Evolutionary conservation across 768 basidiomycete species (phyloP).

Genomic region (Termitomyces sp.): DNA sequence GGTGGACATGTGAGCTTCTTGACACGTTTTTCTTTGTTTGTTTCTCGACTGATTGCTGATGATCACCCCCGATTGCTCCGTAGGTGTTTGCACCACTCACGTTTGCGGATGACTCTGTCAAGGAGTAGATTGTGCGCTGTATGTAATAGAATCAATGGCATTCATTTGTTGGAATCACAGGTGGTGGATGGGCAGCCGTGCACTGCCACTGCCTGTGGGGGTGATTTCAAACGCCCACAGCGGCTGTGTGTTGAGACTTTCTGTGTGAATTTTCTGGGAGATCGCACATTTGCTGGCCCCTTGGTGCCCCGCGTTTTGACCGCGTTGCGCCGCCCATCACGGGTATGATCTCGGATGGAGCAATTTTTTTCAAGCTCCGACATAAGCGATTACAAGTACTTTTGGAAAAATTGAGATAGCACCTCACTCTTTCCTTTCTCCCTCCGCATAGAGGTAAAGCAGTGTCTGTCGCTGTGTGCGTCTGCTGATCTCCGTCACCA

Average conservation of each 20-base stretch:
- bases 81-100: constrained; percentile 46
- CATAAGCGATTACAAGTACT: constrained; percentile 26
- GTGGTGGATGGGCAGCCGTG: neutral
- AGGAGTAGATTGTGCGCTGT: constrained; percentile 22
- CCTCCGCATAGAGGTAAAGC: constrained; percentile 35
- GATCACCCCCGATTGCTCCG: constrained; percentile 9
- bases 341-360: constrained; percentile 16
- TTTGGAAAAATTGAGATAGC: constrained; percentile 14
- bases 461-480: neutral
- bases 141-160: neutral
- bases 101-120: constrained; percentile 35
- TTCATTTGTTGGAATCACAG: neutral
- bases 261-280: neutral
- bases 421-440: constrained; percentile 29
- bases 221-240: neutral
- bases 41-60: constrained; percentile 12
- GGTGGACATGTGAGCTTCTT: constrained; percentile 65
- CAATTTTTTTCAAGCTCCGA: constrained; percentile 42
- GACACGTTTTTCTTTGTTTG: constrained; percentile 13
- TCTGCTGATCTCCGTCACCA: constrained; percentile 12
- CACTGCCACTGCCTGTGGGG: neutral
- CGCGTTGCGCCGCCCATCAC: constrained; percentile 13
- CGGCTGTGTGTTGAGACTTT: neutral
- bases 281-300: neutral
- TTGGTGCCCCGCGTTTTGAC: constrained; percentile 12